Conservation (phyloP, 306 rosid genomes). For the Betula pendula region DNA sequence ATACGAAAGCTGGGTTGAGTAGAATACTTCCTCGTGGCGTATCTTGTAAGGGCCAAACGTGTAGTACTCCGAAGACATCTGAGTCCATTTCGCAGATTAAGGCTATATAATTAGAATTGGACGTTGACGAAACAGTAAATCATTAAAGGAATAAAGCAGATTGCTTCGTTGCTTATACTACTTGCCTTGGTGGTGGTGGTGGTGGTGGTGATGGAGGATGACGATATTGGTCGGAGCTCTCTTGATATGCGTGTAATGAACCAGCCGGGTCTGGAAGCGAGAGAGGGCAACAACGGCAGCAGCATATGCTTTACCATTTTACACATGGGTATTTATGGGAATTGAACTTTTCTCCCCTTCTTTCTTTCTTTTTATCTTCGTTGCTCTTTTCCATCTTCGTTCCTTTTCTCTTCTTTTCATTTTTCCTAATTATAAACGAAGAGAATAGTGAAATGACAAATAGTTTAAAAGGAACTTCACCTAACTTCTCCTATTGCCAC, state of each 20-base stretch:
- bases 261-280: conserved; percentile 24
- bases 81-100: conserved; percentile 14
- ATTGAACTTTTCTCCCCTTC: not conserved
- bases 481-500: too few relatives aligned
- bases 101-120: not conserved
- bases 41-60: conserved; percentile 75
- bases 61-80: conserved; percentile 64
- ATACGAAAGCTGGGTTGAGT: conserved; percentile 61
- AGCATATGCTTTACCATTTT: conserved; percentile 34
- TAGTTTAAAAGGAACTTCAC: too few relatives aligned
- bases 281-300: conserved; percentile 12
- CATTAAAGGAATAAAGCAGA: not conserved
- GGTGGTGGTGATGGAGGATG: not conserved
- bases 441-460: too few relatives aligned
- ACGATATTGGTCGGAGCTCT: conserved; percentile 27
- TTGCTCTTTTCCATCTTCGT: conserved; percentile 6
- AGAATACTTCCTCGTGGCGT: conserved; percentile 72
- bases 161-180: not conserved
- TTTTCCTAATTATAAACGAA: too few relatives aligned
- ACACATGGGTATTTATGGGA: not conserved
- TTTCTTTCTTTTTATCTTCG: not conserved
- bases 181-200: conserved; percentile 36
- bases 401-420: conserved; percentile 36
- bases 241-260: conserved; percentile 26
- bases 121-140: not conserved